Evolutionary conservation across 257 asterid species (phyloP), one percentile per base, ranked within the genome.

Genomic region (Coffea eugenioides): DNA sequence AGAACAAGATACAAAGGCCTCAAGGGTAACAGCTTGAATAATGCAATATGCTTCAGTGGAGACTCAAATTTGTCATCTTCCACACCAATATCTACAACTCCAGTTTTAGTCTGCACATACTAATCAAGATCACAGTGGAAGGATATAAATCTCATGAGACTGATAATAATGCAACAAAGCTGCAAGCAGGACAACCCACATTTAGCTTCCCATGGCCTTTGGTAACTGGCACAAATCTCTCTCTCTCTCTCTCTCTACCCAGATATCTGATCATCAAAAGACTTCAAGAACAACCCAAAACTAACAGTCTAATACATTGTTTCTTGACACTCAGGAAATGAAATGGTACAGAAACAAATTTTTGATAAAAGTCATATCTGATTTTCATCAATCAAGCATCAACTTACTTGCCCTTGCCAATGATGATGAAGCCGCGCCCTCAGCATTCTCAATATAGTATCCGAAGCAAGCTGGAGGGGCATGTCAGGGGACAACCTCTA

Each of bases 401-500:
- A 21, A 77, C 92, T 82, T 89, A 96, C 99, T 82, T 90, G 91
- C 84, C 99, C 98, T 88, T 91, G 91, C 70, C 84, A 88, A 84
- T 86, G 92, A 84, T 96, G 99, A 88, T 96, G 98, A 74, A 84
- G 93, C 45, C 97, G 91, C 77, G 99, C 99, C 85, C 94, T 88
- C 82, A 92, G 84, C 89, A 96, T 82, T 87, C 89, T 93, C 80
- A 96, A 84, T 77, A 96, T 85, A 79, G 97, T 96, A 69, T 91
- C 93, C 5, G 98, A 94, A 69, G 95, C 99, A 80, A 91, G 94
- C 82, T 89, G 96, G 84, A 96, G 94, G 71, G 99, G 97, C 92
- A 89, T 89, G 79, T 88, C 90, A 69, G 92, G 90, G 23, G 99
- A 91, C 87, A 95, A 83, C 80, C 96, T 92, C 99, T 95, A 96